phyloP scores from a whole-genome alignment of 2,329 filamentous ascomycete genomes.

The Didymella arachidicola region DNA sequence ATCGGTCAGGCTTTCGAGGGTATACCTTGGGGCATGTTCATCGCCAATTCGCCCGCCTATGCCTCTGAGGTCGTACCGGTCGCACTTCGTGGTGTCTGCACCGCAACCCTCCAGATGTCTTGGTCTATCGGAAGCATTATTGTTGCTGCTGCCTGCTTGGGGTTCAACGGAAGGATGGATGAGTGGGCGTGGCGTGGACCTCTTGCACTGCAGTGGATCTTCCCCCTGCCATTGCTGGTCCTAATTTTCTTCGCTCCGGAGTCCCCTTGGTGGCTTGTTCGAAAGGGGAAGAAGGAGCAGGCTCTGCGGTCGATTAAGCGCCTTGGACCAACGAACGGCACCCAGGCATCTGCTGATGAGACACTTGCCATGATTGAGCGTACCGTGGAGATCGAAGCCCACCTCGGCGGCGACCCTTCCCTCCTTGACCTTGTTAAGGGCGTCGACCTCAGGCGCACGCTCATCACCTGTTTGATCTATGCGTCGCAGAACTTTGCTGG shows the following conservation, averaged over 20 bases:
- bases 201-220: conserved; percentile 53
- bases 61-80: conserved; percentile 68
- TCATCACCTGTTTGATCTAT: conserved; percentile 65
- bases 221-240: conserved; percentile 52
- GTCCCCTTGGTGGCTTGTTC: conserved; percentile 50
- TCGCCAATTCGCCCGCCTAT: conserved; percentile 69
- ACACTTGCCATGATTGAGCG: conserved; percentile 66
- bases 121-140: conserved; percentile 69
- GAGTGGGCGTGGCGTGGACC: conserved; percentile 37
- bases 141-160: conserved; percentile 64
- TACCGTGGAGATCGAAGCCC: conserved; percentile 61
- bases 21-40: conserved; percentile 70
- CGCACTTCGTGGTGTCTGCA: conserved; percentile 63
- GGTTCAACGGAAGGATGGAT: conserved; percentile 54
- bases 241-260: conserved; percentile 57
- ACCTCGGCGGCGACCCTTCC: conserved; percentile 55
- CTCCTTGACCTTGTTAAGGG: conserved; percentile 63
- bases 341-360: conserved; percentile 49
- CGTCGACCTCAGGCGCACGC: conserved; percentile 61
- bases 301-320: conserved; percentile 58
- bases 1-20: conserved; percentile 66
- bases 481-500: conserved; percentile 66
- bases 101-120: conserved; percentile 69
- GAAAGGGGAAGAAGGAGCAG: conserved; percentile 51
- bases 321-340: conserved; percentile 56